Conservation (phyloP, 2,329 filamentous ascomycete genomes). For the Ambrosiella xylebori region DNA sequence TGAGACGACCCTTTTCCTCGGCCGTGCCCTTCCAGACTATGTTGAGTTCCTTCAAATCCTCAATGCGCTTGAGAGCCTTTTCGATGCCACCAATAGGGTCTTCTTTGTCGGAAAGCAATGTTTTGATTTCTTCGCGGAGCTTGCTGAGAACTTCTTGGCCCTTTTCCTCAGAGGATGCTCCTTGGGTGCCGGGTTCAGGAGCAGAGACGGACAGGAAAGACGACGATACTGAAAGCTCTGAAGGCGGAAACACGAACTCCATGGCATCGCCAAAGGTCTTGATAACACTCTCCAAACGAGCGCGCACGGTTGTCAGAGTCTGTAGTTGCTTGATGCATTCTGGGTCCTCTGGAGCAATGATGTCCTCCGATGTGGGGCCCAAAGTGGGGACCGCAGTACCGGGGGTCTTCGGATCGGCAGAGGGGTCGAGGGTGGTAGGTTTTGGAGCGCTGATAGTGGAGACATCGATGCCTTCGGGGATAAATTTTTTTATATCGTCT, state of each 20-base stretch:
- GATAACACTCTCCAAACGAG: constrained; percentile 76
- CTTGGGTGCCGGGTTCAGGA: constrained; percentile 48
- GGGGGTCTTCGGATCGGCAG: no score
- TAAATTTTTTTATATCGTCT: constrained; percentile 56
- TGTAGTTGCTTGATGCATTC: constrained; percentile 61
- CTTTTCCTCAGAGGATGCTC: constrained; percentile 64
- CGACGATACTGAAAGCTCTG: constrained; percentile 65
- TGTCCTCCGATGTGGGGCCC: constrained; percentile 1
- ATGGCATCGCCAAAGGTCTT: constrained; percentile 87
- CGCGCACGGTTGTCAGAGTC: constrained; percentile 64
- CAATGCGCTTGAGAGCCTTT: constrained; percentile 55
- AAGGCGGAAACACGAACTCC: constrained; percentile 84
- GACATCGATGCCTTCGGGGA: constrained; percentile 33
- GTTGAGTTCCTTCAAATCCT: constrained; percentile 58
- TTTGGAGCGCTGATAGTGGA: constrained; percentile 15
- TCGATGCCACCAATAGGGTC: constrained; percentile 52
- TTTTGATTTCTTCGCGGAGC: constrained; percentile 53
- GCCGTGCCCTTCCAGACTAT: constrained; percentile 90
- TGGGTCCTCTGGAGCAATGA: constrained; percentile 28
- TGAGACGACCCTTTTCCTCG: constrained; percentile 70
- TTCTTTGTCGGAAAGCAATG: constrained; percentile 39
- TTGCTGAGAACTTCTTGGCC: constrained; percentile 63
- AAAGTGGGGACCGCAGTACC: no score
- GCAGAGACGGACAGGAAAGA: constrained; percentile 83
- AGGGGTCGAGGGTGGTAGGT: not conserved